Evolutionary conservation across 176 grass and related monocot genomes (phyloP).

Genomic region (Zoysia pacifica): DNA sequence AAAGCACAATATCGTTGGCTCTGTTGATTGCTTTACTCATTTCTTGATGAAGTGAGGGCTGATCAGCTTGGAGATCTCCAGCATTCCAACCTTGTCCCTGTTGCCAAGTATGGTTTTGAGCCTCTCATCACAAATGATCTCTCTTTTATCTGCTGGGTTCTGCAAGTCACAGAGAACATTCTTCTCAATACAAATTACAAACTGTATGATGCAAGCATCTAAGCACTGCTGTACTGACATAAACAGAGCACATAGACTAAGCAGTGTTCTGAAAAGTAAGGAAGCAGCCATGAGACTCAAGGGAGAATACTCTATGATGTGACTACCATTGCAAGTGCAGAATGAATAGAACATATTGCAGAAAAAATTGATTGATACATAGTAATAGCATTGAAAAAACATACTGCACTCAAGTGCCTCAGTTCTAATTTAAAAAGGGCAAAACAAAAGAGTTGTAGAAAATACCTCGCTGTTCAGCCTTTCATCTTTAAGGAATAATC

Average conservation of each 20-base stretch:
- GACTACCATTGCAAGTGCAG: too few species aligned
- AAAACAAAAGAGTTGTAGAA: too few species aligned
- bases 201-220: too few species aligned
- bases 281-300: too few species aligned
- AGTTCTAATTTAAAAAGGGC: too few species aligned
- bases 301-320: too few species aligned
- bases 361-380: not conserved
- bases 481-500: too few species aligned
- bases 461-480: too few species aligned
- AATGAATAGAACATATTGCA: too few species aligned
- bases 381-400: not conserved
- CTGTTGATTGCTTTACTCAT: conserved; percentile 39
- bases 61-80: conserved; percentile 67
- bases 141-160: conserved; percentile 65
- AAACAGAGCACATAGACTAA: too few species aligned
- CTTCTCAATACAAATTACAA: not conserved
- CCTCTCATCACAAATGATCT: conserved; percentile 71
- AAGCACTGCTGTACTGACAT: too few species aligned
- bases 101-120: conserved; percentile 77
- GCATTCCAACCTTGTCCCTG: conserved; percentile 69
- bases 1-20: not conserved
- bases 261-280: too few species aligned
- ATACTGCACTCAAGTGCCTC: not conserved
- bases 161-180: conserved; percentile 39
- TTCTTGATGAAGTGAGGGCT: conserved; percentile 71